Evolutionary conservation across 2,329 filamentous ascomycete species (phyloP), one percentile per base, ranked within the genome.

Genomic region (Periconia sp.): DNA sequence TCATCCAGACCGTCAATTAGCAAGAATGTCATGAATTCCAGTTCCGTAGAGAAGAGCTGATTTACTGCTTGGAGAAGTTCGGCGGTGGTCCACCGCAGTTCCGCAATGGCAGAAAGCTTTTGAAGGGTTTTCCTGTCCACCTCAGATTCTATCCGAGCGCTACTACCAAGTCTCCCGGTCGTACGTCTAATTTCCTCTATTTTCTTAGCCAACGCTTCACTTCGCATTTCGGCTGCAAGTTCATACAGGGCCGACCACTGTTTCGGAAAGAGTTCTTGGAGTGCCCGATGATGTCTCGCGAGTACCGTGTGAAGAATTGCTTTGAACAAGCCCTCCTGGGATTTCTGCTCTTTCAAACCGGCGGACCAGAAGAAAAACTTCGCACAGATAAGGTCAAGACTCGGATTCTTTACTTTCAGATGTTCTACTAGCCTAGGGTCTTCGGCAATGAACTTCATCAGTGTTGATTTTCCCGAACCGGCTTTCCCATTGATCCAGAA

Each of bases 391-490:
- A 25, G 38, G 3, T 3, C 11, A 15, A 6, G 4, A 4, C 18
- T 13, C 15, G 19, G 12, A 12, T 23, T 26, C 39, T 17, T 28
- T 4, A 13, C 8, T 19, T 29, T 5, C 4, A 41, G 16, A 9
- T 15, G 9, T 12, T 17, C 16, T 11, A 6, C 8, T 4, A 18
- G 23, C n/a, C 13, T 12, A 12, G 5, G 25, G 4, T 48, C n/a
- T 9, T 32, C 5, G 11, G 7, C 18, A 7, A 45, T 18, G n/a
- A 31, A 46, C 25, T 55, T 55, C 52, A 55, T 48, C 7, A 50
- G 18, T 7, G 52, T 55, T 3, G 44, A 49, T 21, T 50, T 55
- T 10, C 51, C 48, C 3, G 40, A 48, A 3, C 43, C 36, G 1
- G 40, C 17, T 18, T 43, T 32, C 8, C 40, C 40, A 13, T 11